Evolutionary conservation across 2,329 filamentous ascomycete genomes (phyloP).

Genomic region (Huntiella decipiens): DNA sequence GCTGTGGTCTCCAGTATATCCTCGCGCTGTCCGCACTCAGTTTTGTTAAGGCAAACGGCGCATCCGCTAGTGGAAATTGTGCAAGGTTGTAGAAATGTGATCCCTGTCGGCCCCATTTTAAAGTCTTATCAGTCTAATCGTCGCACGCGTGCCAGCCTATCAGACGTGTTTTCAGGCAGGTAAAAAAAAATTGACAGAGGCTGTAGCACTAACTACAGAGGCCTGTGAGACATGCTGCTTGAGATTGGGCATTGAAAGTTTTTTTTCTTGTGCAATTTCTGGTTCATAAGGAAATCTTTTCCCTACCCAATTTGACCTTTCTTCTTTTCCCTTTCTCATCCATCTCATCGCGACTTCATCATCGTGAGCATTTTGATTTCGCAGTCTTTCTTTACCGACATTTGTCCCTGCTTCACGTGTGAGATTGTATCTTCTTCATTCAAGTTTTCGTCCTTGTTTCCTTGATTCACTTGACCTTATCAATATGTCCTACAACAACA

Average conservation of each 20-base stretch:
- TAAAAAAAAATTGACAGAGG: too few species aligned
- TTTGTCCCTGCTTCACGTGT: neutral
- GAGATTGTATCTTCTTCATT: neutral
- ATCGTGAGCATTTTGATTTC: slow-evolving; percentile 1
- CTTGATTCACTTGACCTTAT: neutral
- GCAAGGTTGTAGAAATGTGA: too few species aligned
- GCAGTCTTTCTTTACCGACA: slow-evolving; percentile 7
- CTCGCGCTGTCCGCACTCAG: too few species aligned
- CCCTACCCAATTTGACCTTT: neutral
- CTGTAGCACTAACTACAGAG: too few species aligned
- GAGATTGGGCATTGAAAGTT: neutral
- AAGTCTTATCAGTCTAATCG: too few species aligned
- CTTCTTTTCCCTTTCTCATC: slow-evolving; percentile 2
- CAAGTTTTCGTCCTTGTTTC: neutral
- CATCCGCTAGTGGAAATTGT: too few species aligned
- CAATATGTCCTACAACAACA: slow-evolving; percentile 27
- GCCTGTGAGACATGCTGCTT: too few species aligned
- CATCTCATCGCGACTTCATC: slow-evolving; percentile 6
- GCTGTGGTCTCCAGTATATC: too few species aligned
- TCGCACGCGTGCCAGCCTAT: too few species aligned
- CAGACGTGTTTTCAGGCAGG: too few species aligned
- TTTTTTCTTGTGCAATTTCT: slow-evolving; percentile 5
- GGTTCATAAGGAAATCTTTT: neutral
- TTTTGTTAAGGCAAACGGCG: too few species aligned
- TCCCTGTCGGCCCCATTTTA: too few species aligned